Percentiles rank a stretch among this genome's conserved stretches.
phyloP scores from a whole-genome alignment of 2,329 filamentous ascomycete species.

The Fulvia fulva region DNA sequence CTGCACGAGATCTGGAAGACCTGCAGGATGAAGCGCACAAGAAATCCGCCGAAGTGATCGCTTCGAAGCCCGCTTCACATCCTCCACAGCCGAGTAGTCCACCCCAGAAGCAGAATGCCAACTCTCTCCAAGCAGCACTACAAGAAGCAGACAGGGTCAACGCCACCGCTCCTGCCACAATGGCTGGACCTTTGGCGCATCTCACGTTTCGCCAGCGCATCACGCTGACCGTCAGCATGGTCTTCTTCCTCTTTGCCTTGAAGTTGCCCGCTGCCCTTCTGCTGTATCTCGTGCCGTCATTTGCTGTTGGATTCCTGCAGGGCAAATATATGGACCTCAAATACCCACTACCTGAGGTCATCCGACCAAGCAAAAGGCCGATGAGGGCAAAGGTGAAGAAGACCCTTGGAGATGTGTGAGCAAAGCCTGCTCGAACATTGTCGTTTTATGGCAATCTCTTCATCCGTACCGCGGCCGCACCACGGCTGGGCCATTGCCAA shows the following conservation, averaged over 20 bases:
- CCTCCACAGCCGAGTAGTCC: neutral
- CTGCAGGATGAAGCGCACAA: neutral
- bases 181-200: neutral
- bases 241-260: conserved; percentile 34
- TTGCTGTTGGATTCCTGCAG: conserved; percentile 18
- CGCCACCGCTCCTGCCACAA: neutral
- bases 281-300: conserved; percentile 36
- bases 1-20: neutral
- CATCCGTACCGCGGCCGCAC: neutral
- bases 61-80: neutral
- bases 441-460: neutral
- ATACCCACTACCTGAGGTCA: conserved; percentile 23
- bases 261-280: conserved; percentile 40
- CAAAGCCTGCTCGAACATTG: neutral
- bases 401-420: conserved; percentile 10
- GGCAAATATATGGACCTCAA: conserved; percentile 24
- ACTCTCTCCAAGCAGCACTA: conserved; percentile 9
- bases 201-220: conserved; percentile 19
- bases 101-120: neutral
- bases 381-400: conserved; percentile 24
- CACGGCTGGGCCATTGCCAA: neutral
- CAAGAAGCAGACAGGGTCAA: conserved; percentile 8
- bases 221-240: conserved; percentile 29
- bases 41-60: neutral
- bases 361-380: conserved; percentile 26